phyloP scores from a whole-genome alignment of 805 yeast genomes.

The Tanozyma kutaoensis region DNA sequence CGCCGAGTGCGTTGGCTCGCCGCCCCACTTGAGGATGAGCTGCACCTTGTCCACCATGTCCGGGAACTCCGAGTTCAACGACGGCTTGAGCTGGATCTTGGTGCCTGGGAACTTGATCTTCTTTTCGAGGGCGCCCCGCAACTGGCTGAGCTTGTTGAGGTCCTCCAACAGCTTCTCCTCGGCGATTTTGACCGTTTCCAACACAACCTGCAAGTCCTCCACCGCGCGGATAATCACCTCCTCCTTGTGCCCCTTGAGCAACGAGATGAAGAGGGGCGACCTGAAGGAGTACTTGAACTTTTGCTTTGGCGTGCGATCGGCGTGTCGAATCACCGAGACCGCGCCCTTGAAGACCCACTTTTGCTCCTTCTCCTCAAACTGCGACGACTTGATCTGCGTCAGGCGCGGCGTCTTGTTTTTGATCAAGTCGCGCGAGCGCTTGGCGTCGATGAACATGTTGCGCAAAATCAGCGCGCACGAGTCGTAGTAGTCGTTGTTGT shows the following conservation, averaged over 20 bases:
- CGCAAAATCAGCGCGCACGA: conserved; percentile 67
- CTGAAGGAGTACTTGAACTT: conserved; percentile 92
- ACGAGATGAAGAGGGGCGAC: conserved; percentile 71
- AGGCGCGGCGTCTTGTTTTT: conserved; percentile 23
- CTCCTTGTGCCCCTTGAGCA: conserved; percentile 87
- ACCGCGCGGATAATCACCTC: conserved; percentile 92
- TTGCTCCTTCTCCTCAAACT: conserved; percentile 53
- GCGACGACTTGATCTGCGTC: conserved; percentile 21
- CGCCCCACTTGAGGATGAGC: conserved; percentile 96
- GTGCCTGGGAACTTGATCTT: conserved; percentile 91
- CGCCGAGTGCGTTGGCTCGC: conserved; percentile 98
- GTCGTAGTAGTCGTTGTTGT: conserved; percentile 77
- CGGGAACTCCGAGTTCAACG: conserved; percentile 42
- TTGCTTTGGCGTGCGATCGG: conserved; percentile 97
- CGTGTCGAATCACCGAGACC: conserved; percentile 88
- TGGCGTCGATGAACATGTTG: conserved; percentile 50
- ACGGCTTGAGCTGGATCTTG: conserved; percentile 89
- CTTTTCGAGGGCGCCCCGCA: conserved; percentile 75
- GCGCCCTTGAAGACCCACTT: conserved; percentile 95
- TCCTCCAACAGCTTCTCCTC: conserved; percentile 74
- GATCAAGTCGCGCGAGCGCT: conserved; percentile 24
- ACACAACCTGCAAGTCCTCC: conserved; percentile 71
- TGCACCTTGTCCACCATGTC: conserved; percentile 88
- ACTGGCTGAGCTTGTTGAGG: conserved; percentile 55
- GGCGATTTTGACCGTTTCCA: conserved; percentile 75